Conservation (phyloP, 2,329 filamentous ascomycete genomes). For the Eutypa lata region DNA sequence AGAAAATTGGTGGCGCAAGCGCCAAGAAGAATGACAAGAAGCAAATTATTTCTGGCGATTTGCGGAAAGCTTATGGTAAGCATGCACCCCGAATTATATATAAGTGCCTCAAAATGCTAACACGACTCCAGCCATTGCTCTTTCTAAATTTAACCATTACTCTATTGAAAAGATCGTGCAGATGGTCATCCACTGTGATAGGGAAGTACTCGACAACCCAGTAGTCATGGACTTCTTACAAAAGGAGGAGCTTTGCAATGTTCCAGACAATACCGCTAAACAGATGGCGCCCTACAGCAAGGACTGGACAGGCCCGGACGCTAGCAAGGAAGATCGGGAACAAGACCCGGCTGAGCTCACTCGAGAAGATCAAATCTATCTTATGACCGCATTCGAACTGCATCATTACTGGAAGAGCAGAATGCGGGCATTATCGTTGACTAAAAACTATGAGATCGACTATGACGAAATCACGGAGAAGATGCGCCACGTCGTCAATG, state of each 20-base stretch:
- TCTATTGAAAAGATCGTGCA: slow-evolving; percentile 81
- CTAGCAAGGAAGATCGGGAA: slow-evolving; percentile 73
- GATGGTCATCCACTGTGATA: slow-evolving; percentile 95
- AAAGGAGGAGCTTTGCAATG: slow-evolving; percentile 86
- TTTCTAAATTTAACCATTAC: slow-evolving; percentile 87
- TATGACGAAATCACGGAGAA: slow-evolving; percentile 89
- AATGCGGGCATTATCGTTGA: slow-evolving; percentile 86
- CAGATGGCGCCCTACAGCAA: slow-evolving; percentile 93
- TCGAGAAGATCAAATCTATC: slow-evolving; percentile 90
- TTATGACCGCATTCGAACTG: slow-evolving; percentile 89
- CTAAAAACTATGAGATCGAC: slow-evolving; percentile 77
- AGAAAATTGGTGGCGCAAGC: slow-evolving; percentile 68
- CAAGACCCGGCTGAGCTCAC: slow-evolving; percentile 86
- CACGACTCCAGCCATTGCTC: slow-evolving; percentile 65
- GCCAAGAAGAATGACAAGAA: slow-evolving; percentile 93
- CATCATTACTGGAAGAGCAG: slow-evolving; percentile 98
- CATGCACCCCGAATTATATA: slow-evolving; percentile 4
- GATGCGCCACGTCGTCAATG: slow-evolving; percentile 78
- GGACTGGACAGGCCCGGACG: slow-evolving; percentile 90
- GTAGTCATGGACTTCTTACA: slow-evolving; percentile 97
- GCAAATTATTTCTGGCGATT: slow-evolving; percentile 87
- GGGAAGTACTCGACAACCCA: slow-evolving; percentile 79
- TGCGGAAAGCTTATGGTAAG: slow-evolving; percentile 81
- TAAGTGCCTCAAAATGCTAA: slow-evolving; percentile 25
- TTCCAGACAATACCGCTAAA: slow-evolving; percentile 87